Evolutionary conservation across 2,329 filamentous ascomycete species (phyloP).

Genomic region (Trichophyton schoenleinii): DNA sequence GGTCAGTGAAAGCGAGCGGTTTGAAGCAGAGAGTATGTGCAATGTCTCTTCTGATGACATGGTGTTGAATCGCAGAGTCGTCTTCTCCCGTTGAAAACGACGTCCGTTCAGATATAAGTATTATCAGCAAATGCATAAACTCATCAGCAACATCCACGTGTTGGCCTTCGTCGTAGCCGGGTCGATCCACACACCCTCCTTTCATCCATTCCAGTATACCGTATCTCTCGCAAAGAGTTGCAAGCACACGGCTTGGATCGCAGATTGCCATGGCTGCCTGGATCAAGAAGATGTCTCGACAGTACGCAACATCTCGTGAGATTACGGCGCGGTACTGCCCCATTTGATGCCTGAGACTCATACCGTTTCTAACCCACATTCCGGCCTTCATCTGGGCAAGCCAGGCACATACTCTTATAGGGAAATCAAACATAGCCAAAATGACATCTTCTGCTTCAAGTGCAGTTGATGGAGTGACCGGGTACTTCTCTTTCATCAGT

Average conservation of each 20-base stretch:
- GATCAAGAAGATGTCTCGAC: conserved; percentile 85
- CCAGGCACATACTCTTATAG: conserved; percentile 88
- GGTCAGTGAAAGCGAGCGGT: conserved; percentile 85
- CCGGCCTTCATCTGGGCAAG: conserved; percentile 94
- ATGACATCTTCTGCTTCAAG: conserved; percentile 61
- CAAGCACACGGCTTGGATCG: conserved; percentile 68
- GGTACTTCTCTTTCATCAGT: conserved; percentile 39
- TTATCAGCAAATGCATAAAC: conserved; percentile 84
- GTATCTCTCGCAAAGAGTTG: conserved; percentile 83
- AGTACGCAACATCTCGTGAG: conserved; percentile 83
- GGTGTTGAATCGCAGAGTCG: conserved; percentile 42
- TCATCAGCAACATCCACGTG: conserved; percentile 91
- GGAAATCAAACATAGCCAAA: conserved; percentile 82
- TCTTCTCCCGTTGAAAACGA: conserved; percentile 44
- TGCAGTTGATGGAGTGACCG: conserved; percentile 40
- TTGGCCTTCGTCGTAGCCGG: conserved; percentile 73
- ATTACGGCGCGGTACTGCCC: conserved; percentile 82
- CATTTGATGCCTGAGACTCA: conserved; percentile 90
- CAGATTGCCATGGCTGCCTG: conserved; percentile 85
- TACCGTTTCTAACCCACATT: conserved; percentile 97
- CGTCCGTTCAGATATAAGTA: conserved; percentile 77
- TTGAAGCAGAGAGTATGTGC: conserved; percentile 93
- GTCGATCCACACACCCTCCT: conserved; percentile 61
- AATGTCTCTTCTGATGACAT: conserved; percentile 75
- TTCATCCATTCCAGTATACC: conserved; percentile 79